phyloP scores from a whole-genome alignment of 73 alveolate species.

The Paraurostyla sp. region DNA sequence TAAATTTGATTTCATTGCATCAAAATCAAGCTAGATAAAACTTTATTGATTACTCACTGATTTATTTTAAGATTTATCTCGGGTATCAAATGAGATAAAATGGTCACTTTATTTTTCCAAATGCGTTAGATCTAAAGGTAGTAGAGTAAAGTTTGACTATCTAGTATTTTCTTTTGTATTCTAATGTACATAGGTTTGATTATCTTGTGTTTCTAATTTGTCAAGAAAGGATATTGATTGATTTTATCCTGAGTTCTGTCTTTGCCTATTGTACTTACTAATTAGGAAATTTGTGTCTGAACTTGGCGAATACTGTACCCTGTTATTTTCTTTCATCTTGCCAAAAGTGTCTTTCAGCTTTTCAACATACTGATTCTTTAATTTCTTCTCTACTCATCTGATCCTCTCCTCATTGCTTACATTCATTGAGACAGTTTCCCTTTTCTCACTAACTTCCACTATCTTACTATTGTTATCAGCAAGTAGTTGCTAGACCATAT shows the following conservation, averaged over 20 bases:
- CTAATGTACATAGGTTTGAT: too few relatives aligned
- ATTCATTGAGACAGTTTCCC: neutral
- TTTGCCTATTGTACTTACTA: neutral
- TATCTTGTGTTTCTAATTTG: neutral
- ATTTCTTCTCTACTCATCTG: neutral
- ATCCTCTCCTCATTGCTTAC: conserved; percentile 20
- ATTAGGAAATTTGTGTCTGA: neutral
- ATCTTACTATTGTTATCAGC: neutral
- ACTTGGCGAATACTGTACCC: conserved; percentile 2
- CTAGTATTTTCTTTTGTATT: too few relatives aligned
- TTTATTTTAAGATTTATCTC: too few relatives aligned
- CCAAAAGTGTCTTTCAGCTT: neutral
- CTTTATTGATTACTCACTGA: neutral
- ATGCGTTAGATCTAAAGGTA: too few relatives aligned
- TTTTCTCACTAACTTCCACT: neutral
- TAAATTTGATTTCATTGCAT: neutral
- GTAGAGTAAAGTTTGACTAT: too few relatives aligned
- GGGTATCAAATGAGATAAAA: too few relatives aligned
- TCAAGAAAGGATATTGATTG: neutral
- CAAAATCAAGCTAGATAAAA: neutral
- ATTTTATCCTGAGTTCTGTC: too few relatives aligned
- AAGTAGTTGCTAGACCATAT: neutral
- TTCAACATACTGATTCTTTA: conserved; percentile 28
- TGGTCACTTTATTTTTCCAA: too few relatives aligned
- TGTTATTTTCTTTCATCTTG: neutral